phyloP scores from a whole-genome alignment of 768 basidiomycete genomes.

The Pholiota microspora region DNA sequence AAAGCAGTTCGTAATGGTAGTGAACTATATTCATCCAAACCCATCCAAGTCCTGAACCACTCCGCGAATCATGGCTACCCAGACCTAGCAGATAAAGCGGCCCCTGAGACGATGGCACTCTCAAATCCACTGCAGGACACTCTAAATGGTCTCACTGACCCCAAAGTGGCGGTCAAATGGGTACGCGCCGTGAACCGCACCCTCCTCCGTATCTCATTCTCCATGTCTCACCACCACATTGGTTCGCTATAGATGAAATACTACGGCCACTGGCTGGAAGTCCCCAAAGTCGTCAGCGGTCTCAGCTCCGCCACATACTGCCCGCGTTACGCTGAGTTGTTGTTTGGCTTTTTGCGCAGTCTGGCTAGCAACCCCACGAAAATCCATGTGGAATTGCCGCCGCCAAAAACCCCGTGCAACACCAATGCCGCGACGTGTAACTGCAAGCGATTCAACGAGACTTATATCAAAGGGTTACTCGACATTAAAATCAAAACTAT shows the following conservation, averaged over 20 bases:
- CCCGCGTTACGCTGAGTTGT: too few relatives aligned
- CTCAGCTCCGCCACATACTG: background rate
- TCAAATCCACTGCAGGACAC: background rate
- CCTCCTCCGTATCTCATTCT: too few relatives aligned
- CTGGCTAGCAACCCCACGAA: too few relatives aligned
- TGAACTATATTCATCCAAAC: background rate
- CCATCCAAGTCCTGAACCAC: constrained; percentile 8
- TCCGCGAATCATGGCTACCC: constrained; percentile 7
- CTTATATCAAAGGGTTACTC: too few relatives aligned
- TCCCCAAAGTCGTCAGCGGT: background rate
- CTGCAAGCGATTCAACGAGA: too few relatives aligned
- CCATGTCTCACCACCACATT: too few relatives aligned
- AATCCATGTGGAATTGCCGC: too few relatives aligned
- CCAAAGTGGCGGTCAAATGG: constrained; percentile 1
- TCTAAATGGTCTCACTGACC: background rate
- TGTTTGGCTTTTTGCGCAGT: too few relatives aligned
- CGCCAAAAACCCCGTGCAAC: too few relatives aligned
- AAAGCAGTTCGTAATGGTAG: too few relatives aligned
- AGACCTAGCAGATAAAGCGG: constrained; percentile 2
- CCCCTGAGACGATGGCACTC: background rate
- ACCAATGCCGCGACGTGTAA: too few relatives aligned
- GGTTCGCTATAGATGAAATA: background rate
- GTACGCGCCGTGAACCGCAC: background rate
- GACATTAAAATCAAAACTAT: too few relatives aligned
- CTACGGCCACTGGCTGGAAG: background rate